Percentiles rank a stretch among this genome's conserved stretches.
phyloP scores from a whole-genome alignment of 305 asterid genomes.

The Lippia alba region DNA sequence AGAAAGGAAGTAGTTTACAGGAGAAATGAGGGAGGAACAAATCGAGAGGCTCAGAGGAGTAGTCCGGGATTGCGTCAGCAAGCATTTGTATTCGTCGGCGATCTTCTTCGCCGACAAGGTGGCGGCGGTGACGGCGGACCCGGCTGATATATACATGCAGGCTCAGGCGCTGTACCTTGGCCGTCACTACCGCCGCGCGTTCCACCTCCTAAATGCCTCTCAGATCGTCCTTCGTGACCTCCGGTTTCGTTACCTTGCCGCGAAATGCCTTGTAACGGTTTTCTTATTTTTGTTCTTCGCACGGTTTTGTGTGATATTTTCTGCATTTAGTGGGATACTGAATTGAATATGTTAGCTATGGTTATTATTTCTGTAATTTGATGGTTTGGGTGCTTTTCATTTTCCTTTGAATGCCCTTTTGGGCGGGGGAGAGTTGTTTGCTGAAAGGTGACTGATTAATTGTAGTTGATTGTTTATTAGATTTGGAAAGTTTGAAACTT shows the following conservation, averaged over 20 bases:
- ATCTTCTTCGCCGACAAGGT: constrained; percentile 98
- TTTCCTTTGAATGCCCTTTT: constrained; percentile 4
- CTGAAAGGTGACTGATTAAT: constrained; percentile 10
- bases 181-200: constrained; percentile 94
- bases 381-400: background rate
- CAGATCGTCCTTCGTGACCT: constrained; percentile 90
- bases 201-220: constrained; percentile 94
- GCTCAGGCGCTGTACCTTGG: constrained; percentile 99
- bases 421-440: constrained; percentile 17
- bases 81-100: constrained; percentile 95
- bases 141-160: constrained; percentile 98
- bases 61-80: constrained; percentile 96
- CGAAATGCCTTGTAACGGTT: constrained; percentile 79
- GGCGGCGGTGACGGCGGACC: constrained; percentile 94
- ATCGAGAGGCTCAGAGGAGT: constrained; percentile 91
- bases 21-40: constrained; percentile 81
- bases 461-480: background rate
- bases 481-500: background rate
- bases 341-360: background rate
- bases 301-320: constrained; percentile 8
- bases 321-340: background rate
- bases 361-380: constrained; percentile 6
- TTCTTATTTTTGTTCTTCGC: constrained; percentile 12
- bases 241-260: constrained; percentile 93
- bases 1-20: constrained; percentile 10